Evolutionary conservation across 371 early-diverging fungal species (phyloP).

Genomic region (Mucor racemosus): DNA sequence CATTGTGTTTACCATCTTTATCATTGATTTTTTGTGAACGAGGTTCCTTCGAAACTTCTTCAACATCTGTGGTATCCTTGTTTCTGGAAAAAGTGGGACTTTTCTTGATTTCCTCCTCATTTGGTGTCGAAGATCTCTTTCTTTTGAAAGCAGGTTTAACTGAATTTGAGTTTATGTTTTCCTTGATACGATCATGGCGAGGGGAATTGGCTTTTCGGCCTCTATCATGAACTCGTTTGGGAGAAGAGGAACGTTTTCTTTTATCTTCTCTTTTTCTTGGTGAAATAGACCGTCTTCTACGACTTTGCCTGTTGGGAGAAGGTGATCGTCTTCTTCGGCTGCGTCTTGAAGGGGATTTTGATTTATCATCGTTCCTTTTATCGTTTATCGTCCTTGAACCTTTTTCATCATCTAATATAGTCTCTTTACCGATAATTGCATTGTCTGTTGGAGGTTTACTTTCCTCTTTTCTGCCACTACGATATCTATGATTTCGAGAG

Average conservation of each 20-base stretch:
- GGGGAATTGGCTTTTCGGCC: background rate
- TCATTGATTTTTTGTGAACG: background rate
- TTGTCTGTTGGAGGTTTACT: background rate
- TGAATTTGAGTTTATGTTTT: background rate
- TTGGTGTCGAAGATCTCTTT: background rate
- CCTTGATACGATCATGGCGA: background rate
- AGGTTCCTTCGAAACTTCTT: no score
- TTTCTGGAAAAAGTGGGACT: background rate
- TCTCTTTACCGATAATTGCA: background rate
- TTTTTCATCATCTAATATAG: background rate
- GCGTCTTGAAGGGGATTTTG: conserved; percentile 12
- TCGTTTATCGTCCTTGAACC: background rate
- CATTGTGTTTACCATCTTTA: background rate
- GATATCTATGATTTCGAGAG: background rate
- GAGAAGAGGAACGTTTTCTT: background rate
- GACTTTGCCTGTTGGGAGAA: background rate
- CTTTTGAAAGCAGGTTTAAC: background rate
- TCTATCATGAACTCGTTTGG: background rate
- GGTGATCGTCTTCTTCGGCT: conserved; percentile 9
- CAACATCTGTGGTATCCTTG: background rate
- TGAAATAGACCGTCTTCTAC: background rate
- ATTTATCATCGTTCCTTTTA: background rate
- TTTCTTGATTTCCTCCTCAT: background rate
- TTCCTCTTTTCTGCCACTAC: background rate
- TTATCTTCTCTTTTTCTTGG: conserved; percentile 1